These are phyloP conservation scores for Arthrobotrys sinensis DNA, from an alignment of 2,329 filamentous ascomycete species.

Conservation along the genomic window DNA sequence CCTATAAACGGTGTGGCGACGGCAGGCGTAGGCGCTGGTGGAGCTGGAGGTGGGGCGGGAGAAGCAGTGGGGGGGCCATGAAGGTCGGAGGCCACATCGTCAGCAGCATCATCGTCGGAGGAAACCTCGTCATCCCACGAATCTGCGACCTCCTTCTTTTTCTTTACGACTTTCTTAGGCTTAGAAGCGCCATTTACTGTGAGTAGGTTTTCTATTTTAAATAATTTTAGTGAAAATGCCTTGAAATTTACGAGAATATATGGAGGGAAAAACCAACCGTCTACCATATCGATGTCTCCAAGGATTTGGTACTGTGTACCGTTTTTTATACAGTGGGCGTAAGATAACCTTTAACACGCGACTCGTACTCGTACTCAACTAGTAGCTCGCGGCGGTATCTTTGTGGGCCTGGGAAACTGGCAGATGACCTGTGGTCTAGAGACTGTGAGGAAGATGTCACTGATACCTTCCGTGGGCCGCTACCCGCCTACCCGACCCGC, in stretches of 20 bases:
- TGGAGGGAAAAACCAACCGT: conserved; percentile 18
- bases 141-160: conserved; percentile 73
- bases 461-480: conserved; percentile 19
- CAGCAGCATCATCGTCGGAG: conserved; percentile 66
- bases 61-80: conserved; percentile 62
- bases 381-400: not conserved
- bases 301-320: not conserved
- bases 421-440: conserved; percentile 1
- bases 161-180: conserved; percentile 58
- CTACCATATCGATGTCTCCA: conserved; percentile 17
- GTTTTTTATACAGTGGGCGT: not conserved
- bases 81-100: conserved; percentile 51
- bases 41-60: conserved; percentile 61
- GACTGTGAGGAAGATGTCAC: conserved; percentile 24
- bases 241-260: too few species aligned
- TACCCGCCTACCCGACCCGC: conserved; percentile 29
- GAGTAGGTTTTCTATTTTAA: conserved; percentile 43
- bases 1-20: conserved; percentile 48
- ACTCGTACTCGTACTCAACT: not conserved
- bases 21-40: conserved; percentile 58
- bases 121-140: conserved; percentile 83
- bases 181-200: conserved; percentile 29
- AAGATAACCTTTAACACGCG: not conserved
- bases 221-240: not conserved
- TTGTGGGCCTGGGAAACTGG: not conserved